Percentiles rank a stretch among this genome's conserved stretches.
These are phyloP conservation scores for Pyracantha coccinea DNA, from an alignment of 331 rosid genomes.

Conservation along the genomic window DNA sequence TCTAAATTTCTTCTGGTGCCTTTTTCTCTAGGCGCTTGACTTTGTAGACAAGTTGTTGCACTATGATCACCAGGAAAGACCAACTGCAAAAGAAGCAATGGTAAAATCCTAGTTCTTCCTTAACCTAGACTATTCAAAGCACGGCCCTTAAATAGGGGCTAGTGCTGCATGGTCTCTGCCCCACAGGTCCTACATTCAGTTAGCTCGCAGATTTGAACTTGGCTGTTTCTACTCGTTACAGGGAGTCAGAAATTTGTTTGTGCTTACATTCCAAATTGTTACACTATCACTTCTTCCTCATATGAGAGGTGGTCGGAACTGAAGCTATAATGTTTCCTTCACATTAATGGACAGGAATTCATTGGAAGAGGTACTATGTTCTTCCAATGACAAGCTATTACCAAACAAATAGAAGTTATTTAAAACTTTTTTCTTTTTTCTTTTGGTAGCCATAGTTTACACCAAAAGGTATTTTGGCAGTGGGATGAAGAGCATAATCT, in stretches of 20 bases:
- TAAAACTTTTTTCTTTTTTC: too few relatives aligned
- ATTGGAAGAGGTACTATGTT: not conserved
- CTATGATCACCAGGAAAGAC: constrained; percentile 92
- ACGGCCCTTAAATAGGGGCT: not conserved
- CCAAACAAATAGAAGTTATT: too few relatives aligned
- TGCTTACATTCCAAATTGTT: not conserved
- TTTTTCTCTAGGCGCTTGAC: constrained; percentile 55
- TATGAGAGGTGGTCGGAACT: not conserved
- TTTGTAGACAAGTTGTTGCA: constrained; percentile 75
- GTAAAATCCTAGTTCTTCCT: constrained; percentile 21
- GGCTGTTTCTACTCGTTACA: too few relatives aligned
- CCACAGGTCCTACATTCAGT: not conserved
- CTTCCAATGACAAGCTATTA: too few relatives aligned
- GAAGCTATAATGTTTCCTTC: not conserved
- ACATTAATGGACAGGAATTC: not conserved
- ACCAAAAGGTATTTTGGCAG: too few relatives aligned
- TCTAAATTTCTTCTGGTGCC: not conserved
- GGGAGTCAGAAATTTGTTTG: too few relatives aligned
- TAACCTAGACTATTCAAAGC: not conserved
- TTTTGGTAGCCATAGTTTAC: too few relatives aligned
- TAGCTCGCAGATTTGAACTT: too few relatives aligned
- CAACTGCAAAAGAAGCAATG: constrained; percentile 95
- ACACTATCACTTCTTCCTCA: not conserved
- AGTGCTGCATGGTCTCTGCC: not conserved
- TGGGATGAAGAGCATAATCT: too few relatives aligned